Base-by-base conservation (phyloP, 129 eudicot genomes). In the Scalesia atractyloides region DNA sequence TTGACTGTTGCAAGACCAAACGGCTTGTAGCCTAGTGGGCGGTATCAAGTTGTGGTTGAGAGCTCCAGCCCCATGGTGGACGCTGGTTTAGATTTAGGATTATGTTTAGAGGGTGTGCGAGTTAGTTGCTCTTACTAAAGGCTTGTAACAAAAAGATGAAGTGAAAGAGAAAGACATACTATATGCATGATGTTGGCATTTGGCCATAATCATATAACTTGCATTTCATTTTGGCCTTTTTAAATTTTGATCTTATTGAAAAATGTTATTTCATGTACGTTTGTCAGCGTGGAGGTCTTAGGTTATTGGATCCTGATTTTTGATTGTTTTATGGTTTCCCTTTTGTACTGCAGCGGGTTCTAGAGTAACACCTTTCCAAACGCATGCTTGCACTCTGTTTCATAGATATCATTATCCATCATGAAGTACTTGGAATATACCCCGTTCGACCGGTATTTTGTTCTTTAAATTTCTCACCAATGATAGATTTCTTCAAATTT, bases 341-440 rank as follows among this genome's bases (percentile, higher is more conserved):
- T 72, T 37, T 51, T 72, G 72, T 36, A 78, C 57, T 61, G 10
- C 16, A 17, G 20, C 22, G 24, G 17, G 14, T n/a, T 76, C 19
- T 2, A 19, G 64, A 20, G 75, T 73, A 34, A 39, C 67, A 64
- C 53, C 15, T 70, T 17, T n/a, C 16, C 16, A 37, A 77, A 50
- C 70, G 7, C 5, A 22, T 50, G 16, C 1, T 0, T 36, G 59
- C 62, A 66, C 62, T 43, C 51, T 22, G 39, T 67, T 52, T 57
- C 14, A n/a, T 65, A 20, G 15, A 17, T 4, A 66, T 64, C 64
- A 60, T 14, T 50, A 56, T 26, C 12, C 54, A 72, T 74, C 71
- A 91, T 91, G 97, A 91, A 91, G 88, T 91, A 81, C 82, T 73
- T 91, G 90, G 97, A 91, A 82, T 91, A 84, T 83, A 88, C 97